phyloP scores from a whole-genome alignment of 2,329 filamentous ascomycete species.

The Huntiella moniliformis region DNA sequence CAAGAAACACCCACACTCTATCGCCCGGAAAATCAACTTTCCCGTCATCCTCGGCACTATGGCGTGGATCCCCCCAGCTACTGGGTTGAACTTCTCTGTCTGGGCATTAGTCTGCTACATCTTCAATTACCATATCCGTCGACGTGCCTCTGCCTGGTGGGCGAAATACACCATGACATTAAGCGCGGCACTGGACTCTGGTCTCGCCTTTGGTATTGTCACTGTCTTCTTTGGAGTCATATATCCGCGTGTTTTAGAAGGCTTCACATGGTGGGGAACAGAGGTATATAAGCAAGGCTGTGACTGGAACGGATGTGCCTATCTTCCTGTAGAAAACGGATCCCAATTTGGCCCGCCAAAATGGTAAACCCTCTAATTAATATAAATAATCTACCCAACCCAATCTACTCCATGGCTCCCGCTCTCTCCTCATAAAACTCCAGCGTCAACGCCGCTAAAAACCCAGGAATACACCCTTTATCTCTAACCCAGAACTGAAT shows the following conservation, averaged over 20 bases:
- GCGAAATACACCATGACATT: slow-evolving; percentile 82
- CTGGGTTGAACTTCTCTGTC: slow-evolving; percentile 71
- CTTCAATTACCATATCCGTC: slow-evolving; percentile 62
- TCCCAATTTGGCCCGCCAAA: slow-evolving; percentile 45
- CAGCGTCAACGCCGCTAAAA: slow-evolving; percentile 74
- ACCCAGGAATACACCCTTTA: slow-evolving; percentile 81
- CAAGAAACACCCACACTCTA: slow-evolving; percentile 36
- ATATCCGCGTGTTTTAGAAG: slow-evolving; percentile 56
- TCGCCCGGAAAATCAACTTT: slow-evolving; percentile 60
- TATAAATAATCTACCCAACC: neutral
- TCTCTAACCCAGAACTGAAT: slow-evolving; percentile 95
- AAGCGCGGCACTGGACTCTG: slow-evolving; percentile 65
- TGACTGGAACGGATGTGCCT: slow-evolving; percentile 68
- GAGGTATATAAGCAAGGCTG: slow-evolving; percentile 70
- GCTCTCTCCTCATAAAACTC: slow-evolving; percentile 71
- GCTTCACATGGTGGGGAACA: slow-evolving; percentile 76
- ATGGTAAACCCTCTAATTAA: slow-evolving; percentile 25
- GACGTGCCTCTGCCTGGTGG: slow-evolving; percentile 60
- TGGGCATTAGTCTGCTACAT: slow-evolving; percentile 73
- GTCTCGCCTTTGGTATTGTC: slow-evolving; percentile 64
- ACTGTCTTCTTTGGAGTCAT: slow-evolving; percentile 73
- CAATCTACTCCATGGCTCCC: slow-evolving; percentile 13
- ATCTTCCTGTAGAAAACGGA: slow-evolving; percentile 42
- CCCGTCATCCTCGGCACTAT: slow-evolving; percentile 70
- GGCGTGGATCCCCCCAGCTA: slow-evolving; percentile 73